These are phyloP conservation scores for Tylopilus balloui DNA, from an alignment of 768 basidiomycete species.

Conservation along the genomic window DNA sequence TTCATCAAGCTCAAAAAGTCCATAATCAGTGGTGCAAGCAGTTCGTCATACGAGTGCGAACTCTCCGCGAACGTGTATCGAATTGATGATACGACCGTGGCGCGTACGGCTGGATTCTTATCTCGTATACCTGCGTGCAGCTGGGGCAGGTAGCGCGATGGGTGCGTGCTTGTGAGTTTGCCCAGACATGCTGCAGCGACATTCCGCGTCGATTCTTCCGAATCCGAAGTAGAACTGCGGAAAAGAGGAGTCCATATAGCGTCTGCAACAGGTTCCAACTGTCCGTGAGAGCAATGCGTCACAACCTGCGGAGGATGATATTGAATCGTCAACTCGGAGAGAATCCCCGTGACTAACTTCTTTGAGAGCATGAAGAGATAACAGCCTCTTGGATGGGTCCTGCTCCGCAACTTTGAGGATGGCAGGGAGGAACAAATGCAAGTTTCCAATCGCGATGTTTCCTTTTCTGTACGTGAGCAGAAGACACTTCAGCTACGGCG, in stretches of 20 bases:
- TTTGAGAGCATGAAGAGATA: slow-evolving; percentile 89
- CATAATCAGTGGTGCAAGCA: slow-evolving; percentile 81
- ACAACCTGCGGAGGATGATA: slow-evolving; percentile 57
- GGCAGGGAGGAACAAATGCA: slow-evolving; percentile 78
- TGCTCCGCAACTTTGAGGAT: slow-evolving; percentile 76
- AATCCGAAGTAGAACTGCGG: slow-evolving; percentile 73
- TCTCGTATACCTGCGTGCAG: slow-evolving; percentile 80
- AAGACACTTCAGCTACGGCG: background rate
- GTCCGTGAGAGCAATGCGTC: slow-evolving; percentile 80
- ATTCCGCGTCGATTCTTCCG: slow-evolving; percentile 89
- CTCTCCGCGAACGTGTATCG: slow-evolving; percentile 89
- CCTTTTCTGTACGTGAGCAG: slow-evolving; percentile 41
- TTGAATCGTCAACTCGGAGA: background rate
- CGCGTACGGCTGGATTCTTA: slow-evolving; percentile 64
- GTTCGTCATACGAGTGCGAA: slow-evolving; percentile 80
- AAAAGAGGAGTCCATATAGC: slow-evolving; percentile 90
- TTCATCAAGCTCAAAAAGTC: slow-evolving; percentile 89
- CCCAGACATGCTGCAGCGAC: slow-evolving; percentile 96
- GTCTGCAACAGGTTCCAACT: slow-evolving; percentile 85
- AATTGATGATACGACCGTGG: slow-evolving; percentile 89
- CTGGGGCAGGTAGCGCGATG: slow-evolving; percentile 86
- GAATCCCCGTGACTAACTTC: slow-evolving; percentile 49
- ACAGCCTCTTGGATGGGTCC: slow-evolving; percentile 72
- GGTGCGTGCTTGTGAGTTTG: slow-evolving; percentile 89
- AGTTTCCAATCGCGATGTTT: slow-evolving; percentile 93